Evolutionary conservation across 106 monocot species (phyloP), one percentile per base, ranked within the genome.

Genomic region (Phalaenopsis aphrodite): DNA sequence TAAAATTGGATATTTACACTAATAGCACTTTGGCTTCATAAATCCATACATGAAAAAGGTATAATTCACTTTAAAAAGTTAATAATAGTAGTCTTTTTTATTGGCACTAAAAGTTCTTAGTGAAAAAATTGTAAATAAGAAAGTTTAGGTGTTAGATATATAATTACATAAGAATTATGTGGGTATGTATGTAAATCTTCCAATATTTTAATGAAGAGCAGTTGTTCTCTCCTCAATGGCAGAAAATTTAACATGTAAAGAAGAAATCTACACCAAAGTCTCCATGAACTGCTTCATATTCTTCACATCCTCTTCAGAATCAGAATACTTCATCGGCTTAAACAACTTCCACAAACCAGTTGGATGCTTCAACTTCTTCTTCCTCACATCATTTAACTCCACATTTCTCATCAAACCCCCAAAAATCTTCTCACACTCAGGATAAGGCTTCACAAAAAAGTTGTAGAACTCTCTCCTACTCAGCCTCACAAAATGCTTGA

Each of bases 371-470:
- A 78, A 64, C 75, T 43, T 83, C 75, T 45, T 84, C 41, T 55
- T 52, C 11, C 19, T 80, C 19, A 68, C 64, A 48, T 47, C 48
- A 52, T 23, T 15, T 8, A 52, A 2, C 19, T 30, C 24, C 9
- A 45, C 69, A 42, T 81, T 79, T 75, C 79, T 86, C 0, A 47
- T 46, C 6, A 41, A 19, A 4, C 80, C 80, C 3, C 79, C 82
- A 81, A 87, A 89, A 9, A 85, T 84, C 56, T 84, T 69, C 52
- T 90, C 87, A 46, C 97, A 97, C 19, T 97, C 90, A 7, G 92
- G 92, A 37, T 97, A 97, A 2, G 96, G 94, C 82, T 92, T 97
- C 66, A 94, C 93, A 78, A 88, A 94, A 84, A 97, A 74, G 79
- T 94, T 94, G 48, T 85, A 94, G 55, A 98, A 94, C 80, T 89